Conservation (phyloP, 441 rosid species). For the Bruguiera hainesii region DNA sequence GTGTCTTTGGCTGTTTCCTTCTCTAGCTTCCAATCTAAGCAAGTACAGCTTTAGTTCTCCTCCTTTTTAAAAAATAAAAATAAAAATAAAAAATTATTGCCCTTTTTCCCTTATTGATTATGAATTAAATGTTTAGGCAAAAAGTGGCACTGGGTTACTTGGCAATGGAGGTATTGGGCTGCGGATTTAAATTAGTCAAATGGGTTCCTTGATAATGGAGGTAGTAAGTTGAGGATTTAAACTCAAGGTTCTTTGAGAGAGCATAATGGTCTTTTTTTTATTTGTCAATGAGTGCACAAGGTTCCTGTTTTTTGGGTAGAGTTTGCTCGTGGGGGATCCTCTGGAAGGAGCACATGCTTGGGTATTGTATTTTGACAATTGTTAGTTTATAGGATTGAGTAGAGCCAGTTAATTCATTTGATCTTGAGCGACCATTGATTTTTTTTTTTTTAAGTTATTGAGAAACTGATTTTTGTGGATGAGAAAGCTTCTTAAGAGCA, state of each 20-base stretch:
- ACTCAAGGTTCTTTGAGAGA: too few species aligned
- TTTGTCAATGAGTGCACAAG: constrained; percentile 23
- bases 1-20: constrained; percentile 19
- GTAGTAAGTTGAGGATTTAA: too few species aligned
- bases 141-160: constrained; percentile 18
- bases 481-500: not conserved
- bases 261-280: not conserved
- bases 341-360: constrained; percentile 12
- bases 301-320: constrained; percentile 7
- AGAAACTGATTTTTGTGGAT: not conserved
- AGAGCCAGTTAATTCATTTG: not conserved
- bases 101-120: not conserved
- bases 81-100: too few species aligned
- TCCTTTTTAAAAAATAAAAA: too few species aligned
- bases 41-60: not conserved
- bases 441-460: too few species aligned
- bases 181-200: constrained; percentile 8
- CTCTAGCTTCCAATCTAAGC: constrained; percentile 23
- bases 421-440: too few species aligned
- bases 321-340: constrained; percentile 16
- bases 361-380: constrained; percentile 1
- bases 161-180: constrained; percentile 11
- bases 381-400: constrained; percentile 4
- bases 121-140: constrained; percentile 10
- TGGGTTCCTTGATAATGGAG: too few species aligned